A percentile compares a stretch with the other conserved stretches of the same genome.
These are phyloP conservation scores for Trichothecium roseum DNA, from an alignment of 2,329 filamentous ascomycete species.

Conservation along the genomic window DNA sequence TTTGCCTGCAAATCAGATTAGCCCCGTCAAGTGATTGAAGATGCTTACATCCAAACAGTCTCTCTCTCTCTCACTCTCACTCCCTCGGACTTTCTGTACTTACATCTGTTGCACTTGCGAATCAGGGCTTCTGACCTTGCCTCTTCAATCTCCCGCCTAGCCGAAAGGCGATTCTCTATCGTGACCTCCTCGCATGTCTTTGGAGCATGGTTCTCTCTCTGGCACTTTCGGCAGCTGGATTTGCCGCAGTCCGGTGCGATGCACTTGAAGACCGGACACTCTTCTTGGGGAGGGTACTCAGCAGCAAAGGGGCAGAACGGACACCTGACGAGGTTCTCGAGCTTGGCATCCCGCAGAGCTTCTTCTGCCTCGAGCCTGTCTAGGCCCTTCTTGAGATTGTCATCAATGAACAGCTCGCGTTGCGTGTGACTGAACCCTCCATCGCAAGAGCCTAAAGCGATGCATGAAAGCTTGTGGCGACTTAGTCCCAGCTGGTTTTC, in stretches of 20 bases:
- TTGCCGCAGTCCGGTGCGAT: conserved; percentile 52
- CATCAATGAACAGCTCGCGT: conserved; percentile 45
- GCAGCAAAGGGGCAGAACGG: conserved; percentile 77
- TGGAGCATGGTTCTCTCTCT: conserved; percentile 59
- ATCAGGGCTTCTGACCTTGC: conserved; percentile 75
- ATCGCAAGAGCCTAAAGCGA: conserved; percentile 57
- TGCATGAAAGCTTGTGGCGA: conserved; percentile 60
- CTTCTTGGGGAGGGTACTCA: conserved; percentile 56
- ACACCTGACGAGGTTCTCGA: conserved; percentile 65
- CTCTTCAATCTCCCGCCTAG: conserved; percentile 65
- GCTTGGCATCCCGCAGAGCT: conserved; percentile 55
- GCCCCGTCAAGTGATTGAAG: no score
- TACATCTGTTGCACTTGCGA: conserved; percentile 60
- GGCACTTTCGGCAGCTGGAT: conserved; percentile 59
- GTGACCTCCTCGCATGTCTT: conserved; percentile 58
- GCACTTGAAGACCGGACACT: conserved; percentile 64
- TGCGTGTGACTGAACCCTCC: conserved; percentile 48
- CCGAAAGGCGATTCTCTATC: conserved; percentile 45
- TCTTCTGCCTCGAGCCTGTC: conserved; percentile 63
- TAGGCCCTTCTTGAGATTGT: conserved; percentile 48
- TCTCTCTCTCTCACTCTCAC: no score
- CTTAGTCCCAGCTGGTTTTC: conserved; percentile 58
- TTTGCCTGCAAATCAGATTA: conserved; percentile 37
- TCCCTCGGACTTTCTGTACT: no score
- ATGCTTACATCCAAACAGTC: no score